These are phyloP conservation scores for Aspergillus persii DNA, from an alignment of 2,329 filamentous ascomycete species.

Conservation along the genomic window DNA sequence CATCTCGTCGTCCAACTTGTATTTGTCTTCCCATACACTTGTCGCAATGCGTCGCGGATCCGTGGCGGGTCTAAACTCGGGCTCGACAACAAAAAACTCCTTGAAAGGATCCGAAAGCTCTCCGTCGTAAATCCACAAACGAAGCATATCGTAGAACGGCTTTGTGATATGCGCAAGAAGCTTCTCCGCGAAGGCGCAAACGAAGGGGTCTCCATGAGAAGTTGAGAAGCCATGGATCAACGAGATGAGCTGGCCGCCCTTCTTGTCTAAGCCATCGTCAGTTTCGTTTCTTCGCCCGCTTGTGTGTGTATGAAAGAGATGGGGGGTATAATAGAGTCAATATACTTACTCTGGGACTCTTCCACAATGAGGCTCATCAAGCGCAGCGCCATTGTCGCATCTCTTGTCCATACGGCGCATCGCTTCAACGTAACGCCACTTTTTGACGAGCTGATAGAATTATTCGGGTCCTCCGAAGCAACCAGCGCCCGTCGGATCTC, in stretches of 20 bases:
- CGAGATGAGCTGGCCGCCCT: constrained; percentile 88
- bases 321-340: not conserved
- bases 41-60: constrained; percentile 59
- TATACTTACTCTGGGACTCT: constrained; percentile 67
- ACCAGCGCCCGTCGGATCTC: constrained; percentile 83
- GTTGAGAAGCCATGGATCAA: constrained; percentile 91
- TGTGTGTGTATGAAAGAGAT: not conserved
- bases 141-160: constrained; percentile 94
- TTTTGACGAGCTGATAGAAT: constrained; percentile 72
- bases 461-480: constrained; percentile 58
- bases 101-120: constrained; percentile 94
- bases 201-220: constrained; percentile 92
- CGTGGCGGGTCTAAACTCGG: constrained; percentile 55
- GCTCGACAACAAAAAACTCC: constrained; percentile 93
- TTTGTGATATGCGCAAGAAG: constrained; percentile 81
- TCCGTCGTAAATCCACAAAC: constrained; percentile 97
- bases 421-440: constrained; percentile 90
- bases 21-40: constrained; percentile 98
- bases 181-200: constrained; percentile 87
- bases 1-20: constrained; percentile 79
- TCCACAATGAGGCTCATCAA: constrained; percentile 94
- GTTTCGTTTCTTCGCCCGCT: not conserved
- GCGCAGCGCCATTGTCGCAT: constrained; percentile 91
- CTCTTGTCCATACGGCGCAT: constrained; percentile 95
- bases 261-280: constrained; percentile 51